Evolutionary conservation across 805 yeast species (phyloP), one percentile per base, ranked within the genome.

Genomic region (Sungouiozyma intestinalis): DNA sequence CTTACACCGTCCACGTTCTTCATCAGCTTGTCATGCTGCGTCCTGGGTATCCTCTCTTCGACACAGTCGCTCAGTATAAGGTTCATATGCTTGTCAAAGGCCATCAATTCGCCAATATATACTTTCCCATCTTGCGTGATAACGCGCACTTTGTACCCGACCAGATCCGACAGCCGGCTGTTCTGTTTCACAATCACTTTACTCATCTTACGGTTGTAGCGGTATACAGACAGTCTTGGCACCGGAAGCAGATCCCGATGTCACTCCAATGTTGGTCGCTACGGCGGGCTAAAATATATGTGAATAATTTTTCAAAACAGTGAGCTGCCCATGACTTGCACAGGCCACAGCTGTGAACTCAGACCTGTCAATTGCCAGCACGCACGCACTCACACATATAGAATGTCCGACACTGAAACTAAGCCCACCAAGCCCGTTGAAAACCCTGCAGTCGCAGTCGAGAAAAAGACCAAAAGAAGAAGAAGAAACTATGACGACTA

Each of bases 81-180:
- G 60, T 90, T 90, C 81, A 88, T 79, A 58, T 81, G 83, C 56
- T 81, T 81, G 61, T 92, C 98, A 60, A 85, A 90, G 6, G 97
- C 87, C 48, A 88, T 63, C 41, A 90, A 70, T 47, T 78, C 79
- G 2, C 98, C 98, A 5, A 79, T 69, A 49, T 84, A 76, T 36
- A 77, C 79, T 35, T 94, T 72, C 4, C 82, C 80, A 63, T 90
- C 97, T n/a, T 76, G 60, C 1, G 90, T 76, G 21, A 79, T 70
- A 18, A 86, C 83, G 42, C 81, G 74, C 41, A 92, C 75, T 44
- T 85, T 72, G 64, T 76, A 82, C 53, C 84, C 73, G 40, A 90
- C 65, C 48, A 90, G 70, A 54, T 82, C 88, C 15, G 87, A 39
- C 16, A 61, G 45, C 37, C 55, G 50, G 38, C 56, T 54, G 31